Evolutionary conservation across 805 yeast genomes (phyloP).

Genomic region (Cyberlindnera americana): DNA sequence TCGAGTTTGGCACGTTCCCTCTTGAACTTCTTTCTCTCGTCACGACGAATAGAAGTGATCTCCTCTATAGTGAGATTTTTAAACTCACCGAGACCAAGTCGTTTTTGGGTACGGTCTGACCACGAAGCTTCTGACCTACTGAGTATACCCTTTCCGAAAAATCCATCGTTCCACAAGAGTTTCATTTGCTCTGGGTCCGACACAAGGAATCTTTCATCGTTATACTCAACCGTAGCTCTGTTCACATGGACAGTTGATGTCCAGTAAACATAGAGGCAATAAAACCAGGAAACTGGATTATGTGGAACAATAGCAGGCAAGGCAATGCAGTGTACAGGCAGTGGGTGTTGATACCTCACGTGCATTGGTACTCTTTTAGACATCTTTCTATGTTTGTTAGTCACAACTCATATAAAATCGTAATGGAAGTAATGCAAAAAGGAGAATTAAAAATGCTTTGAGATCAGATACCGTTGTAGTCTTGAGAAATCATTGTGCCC

Average conservation of each 20-base stretch:
- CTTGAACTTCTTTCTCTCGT: constrained; percentile 71
- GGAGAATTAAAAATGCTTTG: not conserved
- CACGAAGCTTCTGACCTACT: constrained; percentile 94
- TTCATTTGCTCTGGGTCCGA: constrained; percentile 43
- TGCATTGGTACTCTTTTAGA: constrained; percentile 30
- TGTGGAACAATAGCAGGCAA: constrained; percentile 56
- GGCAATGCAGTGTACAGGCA: constrained; percentile 51
- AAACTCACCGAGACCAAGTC: constrained; percentile 45
- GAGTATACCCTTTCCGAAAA: constrained; percentile 88
- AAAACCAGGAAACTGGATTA: constrained; percentile 65
- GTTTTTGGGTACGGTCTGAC: constrained; percentile 58
- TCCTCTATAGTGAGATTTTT: constrained; percentile 59
- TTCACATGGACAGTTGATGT: constrained; percentile 19
- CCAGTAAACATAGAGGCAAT: constrained; percentile 38
- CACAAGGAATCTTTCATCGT: constrained; percentile 36
- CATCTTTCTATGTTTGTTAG: constrained; percentile 26
- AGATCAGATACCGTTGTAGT: constrained; percentile 97
- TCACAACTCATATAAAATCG: not conserved
- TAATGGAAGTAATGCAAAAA: not conserved
- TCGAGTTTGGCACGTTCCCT: constrained; percentile 61
- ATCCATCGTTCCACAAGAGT: constrained; percentile 77
- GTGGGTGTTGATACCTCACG: constrained; percentile 43
- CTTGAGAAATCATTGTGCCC: constrained; percentile 76
- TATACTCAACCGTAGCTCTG: constrained; percentile 29
- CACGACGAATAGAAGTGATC: constrained; percentile 67